Conservation (phyloP, 805 yeast genomes). For the Saccharomycopsis capsularis region DNA sequence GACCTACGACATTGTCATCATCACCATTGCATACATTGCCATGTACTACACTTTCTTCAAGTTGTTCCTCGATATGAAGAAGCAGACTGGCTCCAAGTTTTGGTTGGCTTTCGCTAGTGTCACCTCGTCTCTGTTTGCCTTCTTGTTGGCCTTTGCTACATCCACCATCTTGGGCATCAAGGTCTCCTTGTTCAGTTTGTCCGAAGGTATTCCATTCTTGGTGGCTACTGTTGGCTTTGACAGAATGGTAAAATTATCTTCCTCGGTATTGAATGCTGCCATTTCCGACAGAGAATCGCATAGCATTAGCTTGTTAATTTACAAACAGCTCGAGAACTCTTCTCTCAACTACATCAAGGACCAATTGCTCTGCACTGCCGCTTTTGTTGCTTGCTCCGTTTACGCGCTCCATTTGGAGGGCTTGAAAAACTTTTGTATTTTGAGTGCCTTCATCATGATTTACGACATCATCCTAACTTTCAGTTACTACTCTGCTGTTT, state of each 20-base stretch:
- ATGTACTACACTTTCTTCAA: constrained; percentile 79
- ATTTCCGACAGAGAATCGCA: constrained; percentile 26
- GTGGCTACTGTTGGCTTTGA: constrained; percentile 91
- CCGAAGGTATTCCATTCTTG: constrained; percentile 90
- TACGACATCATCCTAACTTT: constrained; percentile 67
- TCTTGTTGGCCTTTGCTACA: constrained; percentile 67
- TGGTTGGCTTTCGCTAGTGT: constrained; percentile 82
- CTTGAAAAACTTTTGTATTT: constrained; percentile 70
- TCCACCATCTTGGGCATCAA: constrained; percentile 48
- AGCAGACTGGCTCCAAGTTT: constrained; percentile 68
- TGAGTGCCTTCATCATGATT: constrained; percentile 61
- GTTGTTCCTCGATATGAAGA: constrained; percentile 68
- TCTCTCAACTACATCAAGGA: constrained; percentile 51
- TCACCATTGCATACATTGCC: constrained; percentile 74
- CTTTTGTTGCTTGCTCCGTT: constrained; percentile 59
- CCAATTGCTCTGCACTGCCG: constrained; percentile 62
- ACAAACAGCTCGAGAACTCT: constrained; percentile 31
- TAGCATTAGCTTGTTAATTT: constrained; percentile 28
- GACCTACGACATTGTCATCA: constrained; percentile 73
- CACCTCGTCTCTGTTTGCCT: constrained; percentile 73
- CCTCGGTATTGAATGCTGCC: constrained; percentile 43
- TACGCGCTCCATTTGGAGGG: constrained; percentile 65
- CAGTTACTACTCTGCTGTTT: constrained; percentile 77
- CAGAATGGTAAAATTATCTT: constrained; percentile 68
- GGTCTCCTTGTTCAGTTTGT: constrained; percentile 65